Evolutionary conservation across 2,329 filamentous ascomycete species (phyloP), one percentile per base, ranked within the genome.

Genomic region (Diplodia mutila): DNA sequence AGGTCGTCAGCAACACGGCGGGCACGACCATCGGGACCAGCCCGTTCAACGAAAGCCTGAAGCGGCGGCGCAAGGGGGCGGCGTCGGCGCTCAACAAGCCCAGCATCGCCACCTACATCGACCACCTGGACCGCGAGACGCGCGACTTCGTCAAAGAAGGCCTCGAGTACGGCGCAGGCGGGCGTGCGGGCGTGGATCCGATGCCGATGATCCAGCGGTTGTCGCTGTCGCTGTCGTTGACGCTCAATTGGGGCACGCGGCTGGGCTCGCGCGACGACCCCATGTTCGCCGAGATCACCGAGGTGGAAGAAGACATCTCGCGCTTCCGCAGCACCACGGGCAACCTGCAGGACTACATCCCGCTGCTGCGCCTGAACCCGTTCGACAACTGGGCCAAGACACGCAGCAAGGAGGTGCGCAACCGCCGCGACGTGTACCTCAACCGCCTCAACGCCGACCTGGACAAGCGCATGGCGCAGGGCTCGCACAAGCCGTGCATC

Each of bases 141-240:
- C 85, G 85, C 23, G 85, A 87, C 64, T 90, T 90, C 65, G 80
- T 90, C 59, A 82, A 83, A 53, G 89, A 91, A 68, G 82, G 88
- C 0, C 80, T 86, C 67, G 81, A 83, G 23, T 86, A 89, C 69
- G 88, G 89, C 3, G 78, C 84, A 7, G 82, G 80, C 1, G 89
- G 89, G 0, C 77, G 77, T 0, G 78, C 78, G 1, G 81, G 86
- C 0, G 84, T 90, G 0, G 86, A 91, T 67, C 87, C 88, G 0
- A 87, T 90, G 86, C 86, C 88, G 0, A 88, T 89, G 85, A 89
- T 90, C 54, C 88, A 90, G 72, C 85, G 88, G 0, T 81, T 90
- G 0, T 86, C 84, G 14, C 77, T 90, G 3, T 88, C 85, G n/a
- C 80, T 90, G 3, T 84, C 87, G 0, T 75, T 90, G 29, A 90